These are phyloP conservation scores for Ganoderma sinense DNA, from an alignment of 1,284 basidiomycete genomes.

Conservation along the genomic window DNA sequence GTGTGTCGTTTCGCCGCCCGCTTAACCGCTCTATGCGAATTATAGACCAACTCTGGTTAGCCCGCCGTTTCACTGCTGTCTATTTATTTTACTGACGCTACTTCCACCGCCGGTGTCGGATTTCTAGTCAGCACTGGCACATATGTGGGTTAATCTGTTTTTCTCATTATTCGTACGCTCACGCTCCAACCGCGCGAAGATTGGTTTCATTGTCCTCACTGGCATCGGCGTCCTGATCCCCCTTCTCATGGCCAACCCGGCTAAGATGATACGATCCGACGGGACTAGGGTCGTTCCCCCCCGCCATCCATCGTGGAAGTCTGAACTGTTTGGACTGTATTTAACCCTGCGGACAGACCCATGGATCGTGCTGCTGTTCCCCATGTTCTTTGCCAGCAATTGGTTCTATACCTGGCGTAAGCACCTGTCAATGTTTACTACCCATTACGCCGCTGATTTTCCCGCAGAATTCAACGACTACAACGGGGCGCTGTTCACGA, in stretches of 20 bases:
- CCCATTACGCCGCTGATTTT: background rate
- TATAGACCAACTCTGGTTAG: conserved; percentile 43
- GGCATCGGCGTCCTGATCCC: conserved; percentile 71
- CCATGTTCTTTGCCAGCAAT: conserved; percentile 70
- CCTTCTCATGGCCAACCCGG: conserved; percentile 71
- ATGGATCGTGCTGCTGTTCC: conserved; percentile 56
- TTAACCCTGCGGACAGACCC: conserved; percentile 55
- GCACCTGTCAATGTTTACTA: conserved; percentile 32
- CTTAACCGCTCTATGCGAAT: conserved; percentile 8
- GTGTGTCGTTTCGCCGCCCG: background rate
- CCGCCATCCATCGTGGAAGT: conserved; percentile 76
- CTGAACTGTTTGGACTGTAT: conserved; percentile 59
- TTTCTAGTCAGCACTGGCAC: conserved; percentile 61
- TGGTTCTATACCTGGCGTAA: conserved; percentile 82
- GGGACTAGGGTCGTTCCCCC: conserved; percentile 70
- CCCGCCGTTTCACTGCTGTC: background rate
- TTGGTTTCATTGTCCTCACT: conserved; percentile 77
- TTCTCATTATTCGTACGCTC: background rate
- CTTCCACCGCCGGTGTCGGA: conserved; percentile 11
- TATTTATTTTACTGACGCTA: conserved; percentile 10
- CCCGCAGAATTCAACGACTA: conserved; percentile 68
- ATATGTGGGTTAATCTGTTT: conserved; percentile 54
- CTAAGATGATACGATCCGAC: conserved; percentile 73
- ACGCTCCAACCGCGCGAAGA: conserved; percentile 47
- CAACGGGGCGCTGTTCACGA: conserved; percentile 71